A percentile compares a stretch with the other conserved stretches of the same genome.
These are phyloP conservation scores for Auricularia auricula-judae DNA, from an alignment of 768 basidiomycete species.

Conservation along the genomic window DNA sequence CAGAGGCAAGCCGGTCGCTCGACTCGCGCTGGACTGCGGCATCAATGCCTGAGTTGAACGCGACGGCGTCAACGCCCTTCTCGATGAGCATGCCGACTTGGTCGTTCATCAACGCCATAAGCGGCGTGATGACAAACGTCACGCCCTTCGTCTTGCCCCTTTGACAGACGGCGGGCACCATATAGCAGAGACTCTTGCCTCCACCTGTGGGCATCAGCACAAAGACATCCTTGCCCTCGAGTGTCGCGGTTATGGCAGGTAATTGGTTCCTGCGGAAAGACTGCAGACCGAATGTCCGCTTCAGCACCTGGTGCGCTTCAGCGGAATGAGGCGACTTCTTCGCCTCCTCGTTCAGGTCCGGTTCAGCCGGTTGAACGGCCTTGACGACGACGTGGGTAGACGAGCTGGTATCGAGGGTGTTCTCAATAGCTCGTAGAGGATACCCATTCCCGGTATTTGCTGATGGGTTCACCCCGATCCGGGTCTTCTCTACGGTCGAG, in stretches of 20 bases:
- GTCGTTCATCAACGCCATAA: slow-evolving; percentile 81
- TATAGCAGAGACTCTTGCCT: slow-evolving; percentile 80
- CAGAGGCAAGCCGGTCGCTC: slow-evolving; percentile 31
- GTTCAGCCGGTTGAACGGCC: neutral
- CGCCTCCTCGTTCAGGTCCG: neutral
- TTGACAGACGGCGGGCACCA: slow-evolving; percentile 62
- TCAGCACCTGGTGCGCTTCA: slow-evolving; percentile 47
- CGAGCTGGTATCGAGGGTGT: slow-evolving; percentile 14
- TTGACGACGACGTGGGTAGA: slow-evolving; percentile 1
- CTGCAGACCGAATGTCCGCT: slow-evolving; percentile 48
- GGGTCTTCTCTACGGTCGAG: slow-evolving; percentile 4
- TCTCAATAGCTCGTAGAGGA: slow-evolving; percentile 14
- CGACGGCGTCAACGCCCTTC: slow-evolving; percentile 58
- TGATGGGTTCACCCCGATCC: neutral
- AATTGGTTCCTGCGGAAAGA: slow-evolving; percentile 77
- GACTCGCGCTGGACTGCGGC: slow-evolving; percentile 24
- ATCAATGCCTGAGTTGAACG: slow-evolving; percentile 50
- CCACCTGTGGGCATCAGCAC: slow-evolving; percentile 96
- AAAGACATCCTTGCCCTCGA: slow-evolving; percentile 79
- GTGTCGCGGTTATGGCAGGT: slow-evolving; percentile 69
- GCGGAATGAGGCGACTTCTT: slow-evolving; percentile 21
- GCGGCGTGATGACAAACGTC: slow-evolving; percentile 83
- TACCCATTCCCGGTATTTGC: neutral
- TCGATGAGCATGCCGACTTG: slow-evolving; percentile 61
- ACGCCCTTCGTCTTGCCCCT: slow-evolving; percentile 66